Base-by-base conservation (phyloP, 1,139 yeast species). In the Candida albicans region DNA sequence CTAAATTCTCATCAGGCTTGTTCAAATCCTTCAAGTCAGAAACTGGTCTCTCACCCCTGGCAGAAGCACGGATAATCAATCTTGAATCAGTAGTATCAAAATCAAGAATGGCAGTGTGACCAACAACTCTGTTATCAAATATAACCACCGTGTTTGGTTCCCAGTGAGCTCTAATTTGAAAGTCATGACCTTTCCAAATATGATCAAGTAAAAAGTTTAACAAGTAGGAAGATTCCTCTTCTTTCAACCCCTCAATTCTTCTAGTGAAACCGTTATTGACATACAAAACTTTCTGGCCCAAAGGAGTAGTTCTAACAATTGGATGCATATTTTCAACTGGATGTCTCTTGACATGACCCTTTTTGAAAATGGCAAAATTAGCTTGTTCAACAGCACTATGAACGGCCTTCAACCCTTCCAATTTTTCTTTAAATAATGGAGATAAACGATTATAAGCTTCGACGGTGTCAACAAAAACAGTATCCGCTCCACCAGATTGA, bases 311-410 rank as follows among this genome's bases (percentile, higher is more conserved):
- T 60, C 90, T 79, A 44, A 84, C 79, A 45, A 84, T 62, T 11
- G 90, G 90, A 57, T 84, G 91, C 46, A 73, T 72, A 42, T 76
- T 72, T 24, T 77, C 71, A 24, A 82, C 79, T 2, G 87, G 81
- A 35, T 69, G 73, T 52, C 87, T 76, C 61, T 88, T 79, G 50
- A 82, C 86, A 40, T 82, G 71, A 30, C 82, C 81, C 12, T 88
- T 89, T 37, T 66, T 69, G 10, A 62, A 59, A 41, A 66, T 61
- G 3, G 89, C 72, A 54, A 74, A 79, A 5, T 62, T 62, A 2
- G 90, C 90, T 64, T 84, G 91, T 43, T 82, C 87, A 35, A 67
- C 75, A 1, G 87, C 83, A n/a, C 87, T 77, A 59, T 85, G 90
- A 39, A 79, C 63, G 8, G 84, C 90, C 47, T 78, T 74, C 50